Conservation (phyloP, 306 rosid genomes). For the Carpinus fangiana region DNA sequence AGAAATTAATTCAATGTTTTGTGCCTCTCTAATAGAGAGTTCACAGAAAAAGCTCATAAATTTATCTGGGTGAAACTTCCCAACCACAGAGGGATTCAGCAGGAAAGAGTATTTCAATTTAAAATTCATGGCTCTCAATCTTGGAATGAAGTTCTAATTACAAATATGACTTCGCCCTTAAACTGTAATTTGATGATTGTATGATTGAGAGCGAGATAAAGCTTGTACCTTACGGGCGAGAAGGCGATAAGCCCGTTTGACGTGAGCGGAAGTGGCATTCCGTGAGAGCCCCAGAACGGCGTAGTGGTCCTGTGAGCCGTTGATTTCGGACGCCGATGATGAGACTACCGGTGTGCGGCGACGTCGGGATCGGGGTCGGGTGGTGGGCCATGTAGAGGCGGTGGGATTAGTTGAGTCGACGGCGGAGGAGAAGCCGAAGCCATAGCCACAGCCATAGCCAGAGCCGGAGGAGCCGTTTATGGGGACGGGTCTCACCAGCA, state of each 20-base stretch:
- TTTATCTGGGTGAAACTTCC: background rate
- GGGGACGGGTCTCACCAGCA: slow-evolving; percentile 59
- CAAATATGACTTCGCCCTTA: too few species aligned
- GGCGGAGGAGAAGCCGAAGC: slow-evolving; percentile 22
- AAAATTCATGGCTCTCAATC: too few species aligned
- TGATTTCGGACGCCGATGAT: slow-evolving; percentile 35
- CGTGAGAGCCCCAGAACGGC: slow-evolving; percentile 59
- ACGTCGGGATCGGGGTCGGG: slow-evolving; percentile 24
- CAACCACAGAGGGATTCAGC: background rate
- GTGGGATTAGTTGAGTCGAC: slow-evolving; percentile 26
- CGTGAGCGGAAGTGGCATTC: slow-evolving; percentile 55
- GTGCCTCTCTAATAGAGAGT: background rate
- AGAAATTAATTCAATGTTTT: background rate
- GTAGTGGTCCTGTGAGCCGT: slow-evolving; percentile 61
- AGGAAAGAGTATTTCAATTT: background rate
- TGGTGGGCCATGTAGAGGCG: slow-evolving; percentile 25
- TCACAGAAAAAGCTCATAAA: background rate
- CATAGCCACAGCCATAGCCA: slow-evolving; percentile 17
- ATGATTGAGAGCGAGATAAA: background rate
- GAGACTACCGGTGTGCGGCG: slow-evolving; percentile 30
- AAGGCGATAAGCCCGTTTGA: slow-evolving; percentile 87
- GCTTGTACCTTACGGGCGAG: slow-evolving; percentile 80
- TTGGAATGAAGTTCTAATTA: too few species aligned
- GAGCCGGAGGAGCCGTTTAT: slow-evolving; percentile 13
- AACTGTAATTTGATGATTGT: background rate